phyloP scores from a whole-genome alignment of 2,329 filamentous ascomycete species.

The Pestalotiopsis sp. region DNA sequence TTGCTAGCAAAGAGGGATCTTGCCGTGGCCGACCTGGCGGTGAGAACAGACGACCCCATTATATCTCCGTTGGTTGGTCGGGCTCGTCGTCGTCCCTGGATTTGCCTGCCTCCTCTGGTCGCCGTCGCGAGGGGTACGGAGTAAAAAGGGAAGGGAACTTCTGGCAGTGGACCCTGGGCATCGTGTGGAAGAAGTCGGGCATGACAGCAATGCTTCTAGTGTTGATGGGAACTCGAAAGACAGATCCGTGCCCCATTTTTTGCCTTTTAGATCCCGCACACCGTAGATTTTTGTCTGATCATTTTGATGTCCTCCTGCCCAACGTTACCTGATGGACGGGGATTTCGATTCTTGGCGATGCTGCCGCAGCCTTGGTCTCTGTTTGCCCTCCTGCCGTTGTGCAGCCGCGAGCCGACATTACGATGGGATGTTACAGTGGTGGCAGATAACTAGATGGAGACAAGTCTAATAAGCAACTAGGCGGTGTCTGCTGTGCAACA shows the following conservation, averaged over 20 bases:
- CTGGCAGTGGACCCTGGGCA: too few species aligned
- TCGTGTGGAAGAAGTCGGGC: too few species aligned
- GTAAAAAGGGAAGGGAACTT: too few species aligned
- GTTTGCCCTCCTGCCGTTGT: background rate
- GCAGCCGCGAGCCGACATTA: background rate
- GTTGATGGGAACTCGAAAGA: background rate
- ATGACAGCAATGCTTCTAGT: background rate
- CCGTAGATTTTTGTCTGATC: background rate
- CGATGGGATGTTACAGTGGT: background rate
- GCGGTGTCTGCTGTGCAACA: constrained; percentile 1
- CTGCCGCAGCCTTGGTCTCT: background rate
- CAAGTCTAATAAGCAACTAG: background rate
- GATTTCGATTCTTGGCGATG: background rate
- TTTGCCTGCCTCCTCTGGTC: too few species aligned
- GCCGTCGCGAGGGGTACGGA: too few species aligned
- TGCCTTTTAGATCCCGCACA: background rate
- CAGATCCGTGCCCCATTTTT: background rate
- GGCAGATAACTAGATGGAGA: background rate
- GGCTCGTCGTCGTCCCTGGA: too few species aligned
- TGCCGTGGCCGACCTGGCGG: background rate
- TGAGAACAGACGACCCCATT: background rate
- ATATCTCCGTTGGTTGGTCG: background rate
- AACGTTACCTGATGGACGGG: background rate
- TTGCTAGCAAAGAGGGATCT: background rate
- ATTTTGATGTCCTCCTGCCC: background rate